Percentiles rank a stretch among this genome's conserved stretches.
phyloP scores from a whole-genome alignment of 2,329 filamentous ascomycete genomes.

The Xylaria sp. region DNA sequence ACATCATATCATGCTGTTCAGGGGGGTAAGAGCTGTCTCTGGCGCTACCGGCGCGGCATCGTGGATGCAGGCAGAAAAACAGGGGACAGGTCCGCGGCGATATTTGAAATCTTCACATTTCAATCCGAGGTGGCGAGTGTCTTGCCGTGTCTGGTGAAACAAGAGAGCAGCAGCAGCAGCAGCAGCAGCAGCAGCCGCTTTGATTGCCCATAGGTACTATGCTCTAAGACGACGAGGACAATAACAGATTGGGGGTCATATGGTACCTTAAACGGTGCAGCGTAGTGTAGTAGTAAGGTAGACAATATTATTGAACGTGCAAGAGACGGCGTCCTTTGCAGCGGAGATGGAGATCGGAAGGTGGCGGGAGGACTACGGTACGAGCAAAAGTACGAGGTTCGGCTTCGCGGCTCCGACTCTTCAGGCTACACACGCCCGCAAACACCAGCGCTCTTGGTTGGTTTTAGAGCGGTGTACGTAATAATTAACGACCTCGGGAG shows the following conservation, averaged over 20 bases:
- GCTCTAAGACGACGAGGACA: neutral
- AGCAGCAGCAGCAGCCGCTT: neutral
- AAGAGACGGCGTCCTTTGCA: slow-evolving; percentile 9
- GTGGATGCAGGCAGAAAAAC: neutral
- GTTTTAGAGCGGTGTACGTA: slow-evolving; percentile 36
- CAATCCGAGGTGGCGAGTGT: neutral
- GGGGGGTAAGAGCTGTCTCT: slow-evolving; percentile 7
- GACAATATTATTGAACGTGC: neutral
- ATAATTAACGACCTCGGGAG: slow-evolving; percentile 1
- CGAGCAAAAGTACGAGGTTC: neutral
- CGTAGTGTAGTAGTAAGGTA: neutral
- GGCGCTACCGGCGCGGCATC: slow-evolving; percentile 7
- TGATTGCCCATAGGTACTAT: neutral
- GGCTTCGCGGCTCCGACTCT: slow-evolving; percentile 33
- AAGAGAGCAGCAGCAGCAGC: slow-evolving; percentile 3
- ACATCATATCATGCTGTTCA: slow-evolving; percentile 34
- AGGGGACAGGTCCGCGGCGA: slow-evolving; percentile 24
- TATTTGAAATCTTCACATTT: slow-evolving; percentile 21
- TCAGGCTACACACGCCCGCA: slow-evolving; percentile 33
- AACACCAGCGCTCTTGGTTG: slow-evolving; percentile 16
- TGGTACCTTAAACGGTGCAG: neutral
- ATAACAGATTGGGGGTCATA: neutral
- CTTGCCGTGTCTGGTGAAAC: neutral
- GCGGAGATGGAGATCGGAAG: slow-evolving; percentile 5
- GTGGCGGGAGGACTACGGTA: neutral